A percentile compares a stretch with the other conserved stretches of the same genome.
phyloP scores from a whole-genome alignment of 1,139 yeast genomes.

The Kodamaea sp. region DNA sequence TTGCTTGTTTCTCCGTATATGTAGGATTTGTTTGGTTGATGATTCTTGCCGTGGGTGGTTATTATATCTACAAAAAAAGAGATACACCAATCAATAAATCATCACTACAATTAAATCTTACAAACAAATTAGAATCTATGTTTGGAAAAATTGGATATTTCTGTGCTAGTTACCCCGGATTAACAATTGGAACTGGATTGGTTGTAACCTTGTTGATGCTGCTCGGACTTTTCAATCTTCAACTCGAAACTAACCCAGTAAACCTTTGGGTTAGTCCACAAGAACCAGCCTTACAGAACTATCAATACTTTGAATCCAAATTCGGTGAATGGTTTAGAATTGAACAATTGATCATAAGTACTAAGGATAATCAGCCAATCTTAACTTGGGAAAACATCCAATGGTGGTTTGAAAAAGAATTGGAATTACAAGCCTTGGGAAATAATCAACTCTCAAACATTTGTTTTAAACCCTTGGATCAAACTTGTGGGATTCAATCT shows the following conservation, averaged over 20 bases:
- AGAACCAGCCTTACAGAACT: constrained; percentile 70
- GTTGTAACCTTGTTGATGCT: constrained; percentile 46
- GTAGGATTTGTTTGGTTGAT: constrained; percentile 50
- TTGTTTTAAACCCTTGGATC: constrained; percentile 79
- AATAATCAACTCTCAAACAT: constrained; percentile 53
- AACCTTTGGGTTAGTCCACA: constrained; percentile 84
- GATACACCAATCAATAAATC: neutral
- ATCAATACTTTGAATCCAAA: constrained; percentile 65
- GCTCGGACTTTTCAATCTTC: constrained; percentile 48
- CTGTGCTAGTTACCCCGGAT: constrained; percentile 58
- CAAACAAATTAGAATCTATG: neutral
- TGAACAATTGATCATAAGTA: constrained; percentile 77
- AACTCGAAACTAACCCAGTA: constrained; percentile 75
- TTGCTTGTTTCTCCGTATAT: constrained; percentile 73
- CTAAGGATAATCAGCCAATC: constrained; percentile 60
- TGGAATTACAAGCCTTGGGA: constrained; percentile 38
- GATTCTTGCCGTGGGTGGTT: constrained; percentile 34
- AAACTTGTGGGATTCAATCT: constrained; percentile 83
- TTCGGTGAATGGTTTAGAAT: constrained; percentile 93
- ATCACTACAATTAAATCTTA: constrained; percentile 1
- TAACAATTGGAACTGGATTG: constrained; percentile 47
- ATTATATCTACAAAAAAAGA: constrained; percentile 31
- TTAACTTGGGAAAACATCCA: constrained; percentile 59
- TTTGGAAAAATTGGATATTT: constrained; percentile 48
- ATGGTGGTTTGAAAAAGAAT: constrained; percentile 88